A percentile compares a stretch with the other conserved stretches of the same genome.
Conservation (phyloP, 2,329 filamentous ascomycete genomes). For the Nigrospora osmanthi region DNA sequence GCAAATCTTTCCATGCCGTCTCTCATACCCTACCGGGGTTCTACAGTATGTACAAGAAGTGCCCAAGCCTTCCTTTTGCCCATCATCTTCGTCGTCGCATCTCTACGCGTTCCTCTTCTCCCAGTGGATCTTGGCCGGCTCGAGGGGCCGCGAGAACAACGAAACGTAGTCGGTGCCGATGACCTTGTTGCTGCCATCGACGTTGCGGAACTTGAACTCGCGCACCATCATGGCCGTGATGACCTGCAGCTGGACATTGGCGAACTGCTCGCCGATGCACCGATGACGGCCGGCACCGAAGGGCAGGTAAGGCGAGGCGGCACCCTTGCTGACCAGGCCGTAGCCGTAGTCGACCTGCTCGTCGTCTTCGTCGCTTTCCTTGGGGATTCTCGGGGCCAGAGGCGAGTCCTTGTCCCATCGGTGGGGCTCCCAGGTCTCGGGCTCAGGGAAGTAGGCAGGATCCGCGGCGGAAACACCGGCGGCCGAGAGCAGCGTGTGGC, state of each 20-base stretch:
- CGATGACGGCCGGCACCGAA: slow-evolving; percentile 90
- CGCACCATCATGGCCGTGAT: slow-evolving; percentile 73
- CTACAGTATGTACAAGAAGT: background rate
- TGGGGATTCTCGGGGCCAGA: slow-evolving; percentile 39
- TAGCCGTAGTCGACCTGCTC: slow-evolving; percentile 91
- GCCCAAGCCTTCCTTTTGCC: background rate
- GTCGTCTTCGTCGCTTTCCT: slow-evolving; percentile 44
- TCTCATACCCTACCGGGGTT: background rate
- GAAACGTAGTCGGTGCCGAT: slow-evolving; percentile 62
- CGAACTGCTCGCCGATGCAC: slow-evolving; percentile 96
- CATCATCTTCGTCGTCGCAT: background rate
- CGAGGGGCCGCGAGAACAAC: slow-evolving; percentile 65
- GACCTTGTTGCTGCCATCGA: slow-evolving; percentile 61
- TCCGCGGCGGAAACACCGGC: slow-evolving; percentile 74
- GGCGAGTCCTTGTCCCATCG: slow-evolving; percentile 69
- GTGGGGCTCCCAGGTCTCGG: slow-evolving; percentile 79
- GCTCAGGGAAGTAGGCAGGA: slow-evolving; percentile 71
- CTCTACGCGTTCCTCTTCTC: slow-evolving; percentile 49
- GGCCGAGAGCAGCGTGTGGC: slow-evolving; percentile 75
- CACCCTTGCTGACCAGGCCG: slow-evolving; percentile 85
- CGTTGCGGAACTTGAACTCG: slow-evolving; percentile 70
- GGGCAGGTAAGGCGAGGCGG: slow-evolving; percentile 81
- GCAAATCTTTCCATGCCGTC: no score
- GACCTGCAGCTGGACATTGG: slow-evolving; percentile 83
- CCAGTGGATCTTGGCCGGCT: slow-evolving; percentile 67